Base-by-base conservation (phyloP, 192 early-diverging fungal species). In the Phycomyces blakesleeanus region DNA sequence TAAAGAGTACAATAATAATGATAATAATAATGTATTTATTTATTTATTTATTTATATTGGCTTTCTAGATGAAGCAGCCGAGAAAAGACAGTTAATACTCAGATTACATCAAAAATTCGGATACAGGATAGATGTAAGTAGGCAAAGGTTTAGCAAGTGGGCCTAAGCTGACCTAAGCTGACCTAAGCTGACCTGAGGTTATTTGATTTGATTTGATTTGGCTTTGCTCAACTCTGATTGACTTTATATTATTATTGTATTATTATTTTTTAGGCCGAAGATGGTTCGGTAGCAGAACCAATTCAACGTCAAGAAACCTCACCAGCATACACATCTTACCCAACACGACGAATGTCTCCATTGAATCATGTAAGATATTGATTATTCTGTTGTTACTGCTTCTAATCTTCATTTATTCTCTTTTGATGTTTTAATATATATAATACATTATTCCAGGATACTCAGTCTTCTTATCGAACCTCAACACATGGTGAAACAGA, bases 51-150 rank as follows among this genome's bases (percentile, higher is more conserved):
- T 57, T 10, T 29, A 22, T 54, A 54, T 11, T 5, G 5, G n/a
- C 0, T 18, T n/a, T 44, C 21, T 67, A 57, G 71, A 71, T 34
- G 76, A 69, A 22, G 61, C 73, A 38, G 73, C 73, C 7, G 67
- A 69, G 52, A 77, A 64, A 47, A 80, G 83, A 29, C 74, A 86
- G 63, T 74, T 78, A 22, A 61, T 89, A 14, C 58, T 76, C n/a
- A 73, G 77, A 57, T 59, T 89, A 39, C 85, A 89, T 61, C 84
- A 85, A 63, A 73, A 77, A 71, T 81, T 81, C 86, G 74, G 78
- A 49, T 74, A 71, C 51, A 51, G 56, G 7, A 59, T 51, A 51
- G 69, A 76, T 26, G 16, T 58, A 12, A 55, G 52, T 41, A 38
- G 22, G 8, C 14, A 47, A 18, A 44, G 51, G n/a, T n/a, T n/a